These are phyloP conservation scores for Funneliformis caledonium DNA, from an alignment of 371 early-diverging fungal genomes.

Conservation along the genomic window DNA sequence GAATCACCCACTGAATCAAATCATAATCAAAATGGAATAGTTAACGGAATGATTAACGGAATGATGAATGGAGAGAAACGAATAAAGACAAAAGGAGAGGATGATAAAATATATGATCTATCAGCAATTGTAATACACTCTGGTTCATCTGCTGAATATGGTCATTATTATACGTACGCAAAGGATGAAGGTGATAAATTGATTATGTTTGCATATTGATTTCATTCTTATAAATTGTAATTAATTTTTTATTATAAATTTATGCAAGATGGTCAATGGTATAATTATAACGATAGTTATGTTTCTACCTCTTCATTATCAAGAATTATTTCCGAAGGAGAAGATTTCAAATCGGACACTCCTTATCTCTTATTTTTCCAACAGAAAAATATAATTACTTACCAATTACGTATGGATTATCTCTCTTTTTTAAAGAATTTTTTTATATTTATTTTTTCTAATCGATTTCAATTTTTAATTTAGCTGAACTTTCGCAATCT, in stretches of 20 bases:
- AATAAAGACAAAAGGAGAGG: background rate
- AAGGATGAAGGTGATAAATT: slow-evolving; percentile 40
- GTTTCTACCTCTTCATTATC: background rate
- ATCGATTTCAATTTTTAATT: background rate
- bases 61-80: background rate
- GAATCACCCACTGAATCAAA: no score
- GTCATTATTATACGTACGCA: slow-evolving; percentile 50
- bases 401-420: background rate
- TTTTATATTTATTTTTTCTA: background rate
- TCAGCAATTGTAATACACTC: slow-evolving; percentile 48
- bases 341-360: slow-evolving; percentile 32
- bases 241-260: background rate
- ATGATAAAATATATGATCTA: slow-evolving; percentile 38
- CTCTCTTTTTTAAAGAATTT: background rate
- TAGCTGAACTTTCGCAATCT: background rate
- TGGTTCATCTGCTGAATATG: slow-evolving; percentile 49
- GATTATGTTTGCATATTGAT: background rate
- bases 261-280: slow-evolving; percentile 22
- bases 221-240: background rate
- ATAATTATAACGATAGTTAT: slow-evolving; percentile 26
- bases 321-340: background rate
- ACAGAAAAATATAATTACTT: slow-evolving; percentile 1
- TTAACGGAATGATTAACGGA: slow-evolving; percentile 36
- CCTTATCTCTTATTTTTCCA: slow-evolving; percentile 30
- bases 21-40: background rate